Percentiles rank a stretch among this genome's conserved stretches.
phyloP scores from a whole-genome alignment of 768 basidiomycete genomes.

The Tubosaeta sp. region DNA sequence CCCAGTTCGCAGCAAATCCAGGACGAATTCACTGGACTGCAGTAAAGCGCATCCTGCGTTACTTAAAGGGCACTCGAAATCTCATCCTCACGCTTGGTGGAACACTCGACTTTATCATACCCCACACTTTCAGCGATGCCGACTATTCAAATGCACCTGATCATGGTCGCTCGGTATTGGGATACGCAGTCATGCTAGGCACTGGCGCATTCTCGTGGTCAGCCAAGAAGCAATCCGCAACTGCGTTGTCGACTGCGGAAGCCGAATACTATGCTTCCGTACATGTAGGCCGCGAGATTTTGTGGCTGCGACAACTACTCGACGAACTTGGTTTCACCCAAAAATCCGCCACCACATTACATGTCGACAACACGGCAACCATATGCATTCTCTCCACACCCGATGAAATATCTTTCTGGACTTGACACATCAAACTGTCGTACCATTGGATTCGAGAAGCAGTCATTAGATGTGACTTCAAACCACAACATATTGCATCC shows the following conservation, averaged over 20 bases:
- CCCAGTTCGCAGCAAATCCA: too few species aligned
- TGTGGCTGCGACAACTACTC: conserved; percentile 32
- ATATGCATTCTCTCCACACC: neutral
- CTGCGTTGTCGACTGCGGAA: conserved; percentile 40
- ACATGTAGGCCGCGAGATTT: conserved; percentile 30
- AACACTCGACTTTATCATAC: too few species aligned
- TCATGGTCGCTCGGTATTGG: conserved; percentile 16
- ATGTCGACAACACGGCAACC: neutral
- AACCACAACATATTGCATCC: neutral
- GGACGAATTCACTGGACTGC: too few species aligned
- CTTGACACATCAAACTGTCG: neutral
- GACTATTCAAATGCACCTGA: conserved; percentile 4
- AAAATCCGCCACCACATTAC: neutral
- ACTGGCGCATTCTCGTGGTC: conserved; percentile 26
- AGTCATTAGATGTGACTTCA: neutral
- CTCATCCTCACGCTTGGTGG: too few species aligned
- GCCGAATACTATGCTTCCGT: conserved; percentile 40
- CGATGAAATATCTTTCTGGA: neutral
- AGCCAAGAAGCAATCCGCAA: conserved; percentile 35
- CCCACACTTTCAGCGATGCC: too few species aligned
- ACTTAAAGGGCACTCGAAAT: too few species aligned
- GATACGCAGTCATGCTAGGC: conserved; percentile 21
- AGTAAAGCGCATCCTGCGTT: too few species aligned
- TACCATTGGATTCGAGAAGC: neutral
- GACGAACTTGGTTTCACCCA: conserved; percentile 8